Percentiles rank a stretch among this genome's conserved stretches.
Conservation (phyloP, 805 yeast species). For the Metschnikowia shivogae region DNA sequence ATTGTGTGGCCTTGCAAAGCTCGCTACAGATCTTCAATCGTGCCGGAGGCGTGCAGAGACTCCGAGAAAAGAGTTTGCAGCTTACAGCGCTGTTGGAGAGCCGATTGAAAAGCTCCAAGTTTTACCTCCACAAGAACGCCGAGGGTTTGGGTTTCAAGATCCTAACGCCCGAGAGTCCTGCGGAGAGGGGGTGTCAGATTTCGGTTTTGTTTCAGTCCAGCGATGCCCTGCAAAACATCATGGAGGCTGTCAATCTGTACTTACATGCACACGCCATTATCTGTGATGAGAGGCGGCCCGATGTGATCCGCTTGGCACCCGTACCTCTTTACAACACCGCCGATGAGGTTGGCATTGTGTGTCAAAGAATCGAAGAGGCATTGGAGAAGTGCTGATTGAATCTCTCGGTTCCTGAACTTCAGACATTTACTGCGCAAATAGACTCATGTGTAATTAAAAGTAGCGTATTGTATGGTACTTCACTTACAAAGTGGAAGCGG, state of each 20-base stretch:
- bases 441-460: not conserved
- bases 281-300: constrained; percentile 86
- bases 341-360: constrained; percentile 52
- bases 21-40: constrained; percentile 58
- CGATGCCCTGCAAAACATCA: constrained; percentile 39
- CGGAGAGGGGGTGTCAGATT: constrained; percentile 75
- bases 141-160: constrained; percentile 51
- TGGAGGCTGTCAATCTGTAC: constrained; percentile 55
- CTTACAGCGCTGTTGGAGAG: constrained; percentile 57
- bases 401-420: too few relatives aligned
- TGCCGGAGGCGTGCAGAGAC: constrained; percentile 58
- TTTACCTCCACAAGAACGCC: constrained; percentile 35
- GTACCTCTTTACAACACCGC: constrained; percentile 78
- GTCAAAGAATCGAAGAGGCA: constrained; percentile 40
- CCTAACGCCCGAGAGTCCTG: constrained; percentile 59
- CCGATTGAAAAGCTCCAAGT: constrained; percentile 43
- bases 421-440: not conserved
- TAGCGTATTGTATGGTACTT: not conserved
- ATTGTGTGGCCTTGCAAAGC: constrained; percentile 67
- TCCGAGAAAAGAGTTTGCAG: constrained; percentile 53
- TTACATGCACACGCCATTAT: constrained; percentile 61
- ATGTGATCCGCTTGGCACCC: constrained; percentile 89
- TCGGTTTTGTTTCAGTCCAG: constrained; percentile 58
- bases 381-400: constrained; percentile 12
- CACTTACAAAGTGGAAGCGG: constrained; percentile 36